Evolutionary conservation across 1,284 basidiomycete species (phyloP).

Genomic region (Apiotrichum akiyoshidainum): DNA sequence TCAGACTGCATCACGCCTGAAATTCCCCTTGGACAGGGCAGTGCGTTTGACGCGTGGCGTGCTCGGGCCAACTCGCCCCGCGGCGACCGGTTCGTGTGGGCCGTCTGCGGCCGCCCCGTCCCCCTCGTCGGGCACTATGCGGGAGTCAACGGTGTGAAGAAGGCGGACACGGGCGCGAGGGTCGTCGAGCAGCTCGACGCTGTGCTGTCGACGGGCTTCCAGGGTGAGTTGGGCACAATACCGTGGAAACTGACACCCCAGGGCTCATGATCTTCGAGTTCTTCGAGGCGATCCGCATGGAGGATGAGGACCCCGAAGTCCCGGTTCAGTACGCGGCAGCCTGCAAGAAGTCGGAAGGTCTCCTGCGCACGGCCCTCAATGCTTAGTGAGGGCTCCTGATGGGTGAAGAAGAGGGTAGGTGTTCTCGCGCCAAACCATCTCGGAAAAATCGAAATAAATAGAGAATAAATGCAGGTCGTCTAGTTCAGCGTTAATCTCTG

Average conservation of each 20-base stretch:
- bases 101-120: conserved; percentile 14
- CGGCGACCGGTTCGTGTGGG: conserved; percentile 15
- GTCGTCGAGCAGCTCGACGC: conserved; percentile 14
- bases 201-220: conserved; percentile 18
- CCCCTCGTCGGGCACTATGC: conserved; percentile 14
- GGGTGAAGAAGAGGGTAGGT: too few species aligned
- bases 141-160: not conserved
- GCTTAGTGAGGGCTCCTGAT: not conserved
- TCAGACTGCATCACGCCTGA: conserved; percentile 9
- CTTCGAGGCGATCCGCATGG: conserved; percentile 11
- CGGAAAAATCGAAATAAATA: too few species aligned
- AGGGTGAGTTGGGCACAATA: conserved; percentile 8
- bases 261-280: conserved; percentile 11
- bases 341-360: not conserved
- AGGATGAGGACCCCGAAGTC: not conserved
- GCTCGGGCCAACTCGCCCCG: conserved; percentile 1
- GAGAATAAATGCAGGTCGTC: too few species aligned
- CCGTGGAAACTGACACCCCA: not conserved
- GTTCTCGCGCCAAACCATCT: too few species aligned
- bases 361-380: not conserved
- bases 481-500: too few species aligned
- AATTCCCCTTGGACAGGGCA: conserved; percentile 4
- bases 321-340: not conserved
- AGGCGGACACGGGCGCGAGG: conserved; percentile 9
- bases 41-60: conserved; percentile 13